Evolutionary conservation across 306 rosid species (phyloP).

Genomic region (Cucumis melo): DNA sequence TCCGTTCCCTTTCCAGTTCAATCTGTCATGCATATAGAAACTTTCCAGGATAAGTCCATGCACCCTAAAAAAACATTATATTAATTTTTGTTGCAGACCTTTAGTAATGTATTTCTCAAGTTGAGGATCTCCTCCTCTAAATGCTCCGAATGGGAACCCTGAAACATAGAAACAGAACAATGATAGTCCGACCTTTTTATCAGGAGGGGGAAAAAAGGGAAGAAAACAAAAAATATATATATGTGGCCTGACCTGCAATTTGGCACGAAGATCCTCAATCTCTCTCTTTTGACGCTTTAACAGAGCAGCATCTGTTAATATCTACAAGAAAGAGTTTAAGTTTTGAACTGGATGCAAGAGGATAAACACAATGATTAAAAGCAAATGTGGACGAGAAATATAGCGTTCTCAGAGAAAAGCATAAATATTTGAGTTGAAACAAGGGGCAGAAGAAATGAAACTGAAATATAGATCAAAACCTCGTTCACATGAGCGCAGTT

Average conservation of each 20-base stretch:
- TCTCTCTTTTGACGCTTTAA: slow-evolving; percentile 91
- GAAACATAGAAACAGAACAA: neutral
- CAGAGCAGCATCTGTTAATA: slow-evolving; percentile 96
- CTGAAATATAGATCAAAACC: slow-evolving; percentile 32
- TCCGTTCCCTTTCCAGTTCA: slow-evolving; percentile 89
- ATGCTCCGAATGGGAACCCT: slow-evolving; percentile 98
- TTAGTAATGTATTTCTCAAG: slow-evolving; percentile 78
- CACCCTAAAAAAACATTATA: slow-evolving; percentile 3
- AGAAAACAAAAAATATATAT: neutral
- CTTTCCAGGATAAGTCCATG: slow-evolving; percentile 14
- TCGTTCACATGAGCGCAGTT: slow-evolving; percentile 92
- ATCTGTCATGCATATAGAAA: slow-evolving; percentile 31
- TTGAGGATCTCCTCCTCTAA: slow-evolving; percentile 64
- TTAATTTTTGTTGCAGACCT: slow-evolving; percentile 30
- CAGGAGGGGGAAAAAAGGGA: neutral
- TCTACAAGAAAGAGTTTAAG: slow-evolving; percentile 26
- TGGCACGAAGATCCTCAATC: slow-evolving; percentile 87
- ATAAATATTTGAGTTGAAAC: slow-evolving; percentile 5
- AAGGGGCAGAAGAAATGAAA: neutral
- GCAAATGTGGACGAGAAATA: slow-evolving; percentile 8
- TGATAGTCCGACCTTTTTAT: neutral
- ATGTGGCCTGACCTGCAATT: slow-evolving; percentile 52
- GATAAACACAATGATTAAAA: slow-evolving; percentile 2
- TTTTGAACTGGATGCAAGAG: neutral
- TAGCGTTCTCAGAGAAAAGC: slow-evolving; percentile 1